Evolutionary conservation across 257 asterid species (phyloP), one percentile per base, ranked within the genome.

Genomic region (Penstemon barbatus): DNA sequence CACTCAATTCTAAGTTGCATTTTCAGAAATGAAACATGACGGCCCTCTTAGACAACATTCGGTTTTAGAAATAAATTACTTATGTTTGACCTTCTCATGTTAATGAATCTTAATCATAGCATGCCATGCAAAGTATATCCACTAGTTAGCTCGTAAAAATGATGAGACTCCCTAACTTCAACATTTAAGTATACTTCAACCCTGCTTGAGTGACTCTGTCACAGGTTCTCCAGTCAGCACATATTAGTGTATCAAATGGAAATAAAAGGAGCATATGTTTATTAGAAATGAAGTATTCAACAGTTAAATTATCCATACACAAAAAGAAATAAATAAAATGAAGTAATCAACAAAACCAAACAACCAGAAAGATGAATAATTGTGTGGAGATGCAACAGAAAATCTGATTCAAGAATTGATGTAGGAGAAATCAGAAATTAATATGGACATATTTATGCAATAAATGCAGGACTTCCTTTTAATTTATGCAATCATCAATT

Each of bases 381-480:
- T 69, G 54, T 53, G 43, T 45, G 59, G 19, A 64, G 51, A 56
- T 7, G 36, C 40, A 66, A 44, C 36, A 63, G 46, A 25, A 55
- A 40, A 8, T 36, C 15, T 38, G 60, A 43, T 54, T 49, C 9
- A 54, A 45, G 4, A 44, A 11, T 56, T 18, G 52, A 53, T 50
- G 71, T 38, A 55, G 53, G 48, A 0, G 19, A 64, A 38, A 63
- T 15, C 57, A 63, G 38, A 65, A 65, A 50, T 50, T 65, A 42
- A 45, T 15, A 18, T 33, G 4, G 2, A 49, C 8, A 45, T 40
- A 68, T 57, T 33, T 33, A 57, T 25, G 19, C 59, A 63, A 25
- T 44, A 44, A 55, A 46, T 5, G 33, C 33, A 75, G 44, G 65
- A 42, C 6, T 3, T 57, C 44, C 50, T 0, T 41, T 59, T 60